Evolutionary conservation across 2,329 filamentous ascomycete genomes (phyloP).

Genomic region (Fusarium nisikadoi): DNA sequence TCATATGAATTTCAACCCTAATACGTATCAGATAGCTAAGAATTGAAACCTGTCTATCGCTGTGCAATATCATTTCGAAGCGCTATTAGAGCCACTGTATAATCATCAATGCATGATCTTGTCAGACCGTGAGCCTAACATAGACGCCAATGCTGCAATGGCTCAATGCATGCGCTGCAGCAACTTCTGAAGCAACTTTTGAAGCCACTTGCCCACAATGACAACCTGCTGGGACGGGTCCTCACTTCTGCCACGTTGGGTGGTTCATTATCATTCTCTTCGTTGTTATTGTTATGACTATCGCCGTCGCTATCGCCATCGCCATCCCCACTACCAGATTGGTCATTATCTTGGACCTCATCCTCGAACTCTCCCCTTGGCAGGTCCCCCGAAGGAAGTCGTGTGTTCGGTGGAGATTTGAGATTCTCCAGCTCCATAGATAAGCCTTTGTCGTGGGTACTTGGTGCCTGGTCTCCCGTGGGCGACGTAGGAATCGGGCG

Average conservation of each 20-base stretch:
- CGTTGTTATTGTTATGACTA: not conserved
- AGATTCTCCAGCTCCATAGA: too few species aligned
- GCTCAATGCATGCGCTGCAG: not conserved
- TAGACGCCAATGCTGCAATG: not conserved
- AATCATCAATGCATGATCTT: not conserved
- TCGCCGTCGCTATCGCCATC: not conserved
- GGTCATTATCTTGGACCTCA: not conserved
- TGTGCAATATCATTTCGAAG: not conserved
- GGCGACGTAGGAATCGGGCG: not conserved
- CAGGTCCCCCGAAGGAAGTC: not conserved
- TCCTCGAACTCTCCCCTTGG: too few species aligned
- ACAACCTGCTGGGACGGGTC: not conserved
- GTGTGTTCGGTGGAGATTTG: not conserved
- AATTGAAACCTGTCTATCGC: constrained; percentile 2
- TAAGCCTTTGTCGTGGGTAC: not conserved
- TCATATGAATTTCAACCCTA: not conserved
- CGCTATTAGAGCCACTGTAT: not conserved
- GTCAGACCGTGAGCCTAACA: not conserved
- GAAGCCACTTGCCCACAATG: not conserved
- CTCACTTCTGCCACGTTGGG: not conserved
- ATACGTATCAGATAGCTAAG: constrained; percentile 1
- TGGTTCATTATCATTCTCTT: not conserved
- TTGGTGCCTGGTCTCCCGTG: not conserved
- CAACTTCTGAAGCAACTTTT: not conserved
- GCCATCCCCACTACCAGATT: too few species aligned